Evolutionary conservation across 1,284 basidiomycete species (phyloP), one percentile per base, ranked within the genome.

Genomic region (Malassezia slooffiae): DNA sequence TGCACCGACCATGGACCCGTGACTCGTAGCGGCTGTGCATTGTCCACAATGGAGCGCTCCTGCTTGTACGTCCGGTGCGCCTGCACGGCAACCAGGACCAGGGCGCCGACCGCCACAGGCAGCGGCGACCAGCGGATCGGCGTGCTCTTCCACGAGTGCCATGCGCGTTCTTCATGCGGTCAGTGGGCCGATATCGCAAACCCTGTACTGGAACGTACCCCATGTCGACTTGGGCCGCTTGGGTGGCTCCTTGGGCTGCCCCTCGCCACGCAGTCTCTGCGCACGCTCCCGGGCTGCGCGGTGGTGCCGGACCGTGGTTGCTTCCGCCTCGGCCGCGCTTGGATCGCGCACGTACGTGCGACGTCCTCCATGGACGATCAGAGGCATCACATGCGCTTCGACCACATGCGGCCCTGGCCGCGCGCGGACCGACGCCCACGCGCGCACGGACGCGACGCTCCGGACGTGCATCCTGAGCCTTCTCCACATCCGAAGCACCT

Each of bases 1-100:
- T 93, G 85, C 62, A 87, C 89, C 73, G 93, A 86, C 90, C 91
- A 95, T 3, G 91, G 90, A 0, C 91, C 90, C 58, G 82, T 81
- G 13, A 88, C 75, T 49, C 77, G 79, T 46, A 93, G 58, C 9
- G 67, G 70, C 16, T 70, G 55, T 16, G 67, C 70, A 17, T 75
- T 72, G 52, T 87, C 52, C 19, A 46, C 49, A 11, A 43, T 53
- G 26, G 45, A 53, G 26, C 41, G 48, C 16, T 53, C 49, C 26
- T 45, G 63, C 53, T 62, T 71, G 24, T 72, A 69, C 60, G 79
- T 78, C 60, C 80, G 81, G 34, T 81, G 76, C 58, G 82, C 88
- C 67, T 89, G 83, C 1, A 65, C 57, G 15, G 58, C 62, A 8
- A 69, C 55, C 0, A 69, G 52, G 17, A 67, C 66, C 4, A 52